phyloP scores from a whole-genome alignment of 1,139 yeast species.

The Taphrina communis region DNA sequence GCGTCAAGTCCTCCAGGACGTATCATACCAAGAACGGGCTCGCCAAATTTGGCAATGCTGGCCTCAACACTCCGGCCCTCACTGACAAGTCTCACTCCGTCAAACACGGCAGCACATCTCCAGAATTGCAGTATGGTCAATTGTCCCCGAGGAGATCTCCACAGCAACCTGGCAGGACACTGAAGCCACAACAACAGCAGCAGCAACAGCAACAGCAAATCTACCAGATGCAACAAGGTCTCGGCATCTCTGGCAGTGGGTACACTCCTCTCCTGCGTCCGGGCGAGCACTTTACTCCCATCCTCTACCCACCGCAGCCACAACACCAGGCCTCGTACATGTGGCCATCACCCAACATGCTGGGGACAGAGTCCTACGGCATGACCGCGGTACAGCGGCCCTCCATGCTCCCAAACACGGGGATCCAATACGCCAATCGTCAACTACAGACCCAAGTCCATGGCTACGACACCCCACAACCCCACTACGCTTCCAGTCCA shows the following conservation, averaged over 20 bases:
- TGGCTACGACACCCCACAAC: constrained; percentile 15
- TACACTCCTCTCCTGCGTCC: constrained; percentile 33
- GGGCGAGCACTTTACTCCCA: constrained; percentile 29
- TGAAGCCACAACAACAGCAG: constrained; percentile 14
- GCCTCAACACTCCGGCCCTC: constrained; percentile 28
- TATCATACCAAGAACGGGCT: constrained; percentile 38
- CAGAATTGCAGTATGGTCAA: constrained; percentile 14
- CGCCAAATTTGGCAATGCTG: constrained; percentile 20
- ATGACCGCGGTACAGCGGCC: background rate
- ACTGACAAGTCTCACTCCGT: constrained; percentile 19
- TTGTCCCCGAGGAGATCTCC: constrained; percentile 30
- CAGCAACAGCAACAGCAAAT: constrained; percentile 12
- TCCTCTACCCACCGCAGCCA: constrained; percentile 35
- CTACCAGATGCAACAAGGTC: constrained; percentile 29
- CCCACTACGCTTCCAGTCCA: constrained; percentile 1
- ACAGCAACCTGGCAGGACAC: background rate
- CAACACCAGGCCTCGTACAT: constrained; percentile 7
- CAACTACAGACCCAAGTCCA: constrained; percentile 18
- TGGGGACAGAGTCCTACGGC: constrained; percentile 24
- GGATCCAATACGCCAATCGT: constrained; percentile 22
- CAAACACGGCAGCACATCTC: constrained; percentile 28
- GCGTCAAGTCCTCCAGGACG: constrained; percentile 39
- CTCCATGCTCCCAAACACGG: constrained; percentile 12
- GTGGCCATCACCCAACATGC: constrained; percentile 37
- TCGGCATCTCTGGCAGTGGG: constrained; percentile 39